These are phyloP conservation scores for Umbelopsis sp. DNA, from an alignment of 371 early-diverging fungal species.

Conservation along the genomic window DNA sequence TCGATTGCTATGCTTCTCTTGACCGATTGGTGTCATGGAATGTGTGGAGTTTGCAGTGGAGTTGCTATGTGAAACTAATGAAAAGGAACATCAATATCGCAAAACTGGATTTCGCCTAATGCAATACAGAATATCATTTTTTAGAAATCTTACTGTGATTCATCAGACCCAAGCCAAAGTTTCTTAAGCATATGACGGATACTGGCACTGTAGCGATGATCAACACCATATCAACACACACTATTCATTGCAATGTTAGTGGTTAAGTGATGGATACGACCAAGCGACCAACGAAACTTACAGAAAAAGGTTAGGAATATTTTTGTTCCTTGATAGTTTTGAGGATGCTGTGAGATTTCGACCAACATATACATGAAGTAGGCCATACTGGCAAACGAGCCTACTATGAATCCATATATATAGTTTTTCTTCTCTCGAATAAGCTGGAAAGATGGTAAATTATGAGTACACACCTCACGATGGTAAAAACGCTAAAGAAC, in stretches of 20 bases:
- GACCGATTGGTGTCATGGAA: constrained; percentile 32
- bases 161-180: constrained; percentile 37
- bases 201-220: constrained; percentile 37
- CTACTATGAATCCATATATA: constrained; percentile 62
- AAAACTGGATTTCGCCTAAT: too few relatives aligned
- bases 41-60: constrained; percentile 32
- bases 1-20: constrained; percentile 33
- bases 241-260: constrained; percentile 18
- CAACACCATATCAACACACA: constrained; percentile 35
- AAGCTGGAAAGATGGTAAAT: constrained; percentile 20
- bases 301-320: constrained; percentile 75
- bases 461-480: not conserved
- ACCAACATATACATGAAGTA: constrained; percentile 77
- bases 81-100: not conserved
- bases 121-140: not conserved
- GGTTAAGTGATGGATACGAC: not conserved
- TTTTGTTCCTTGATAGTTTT: constrained; percentile 56
- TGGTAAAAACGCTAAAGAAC: not conserved
- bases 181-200: constrained; percentile 31
- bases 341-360: constrained; percentile 62
- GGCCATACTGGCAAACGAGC: constrained; percentile 57
- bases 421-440: constrained; percentile 56
- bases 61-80: constrained; percentile 34
- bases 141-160: constrained; percentile 32
- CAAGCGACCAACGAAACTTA: constrained; percentile 24